Evolutionary conservation across 345 rosid species (phyloP).

Genomic region (Citrus unshiu): DNA sequence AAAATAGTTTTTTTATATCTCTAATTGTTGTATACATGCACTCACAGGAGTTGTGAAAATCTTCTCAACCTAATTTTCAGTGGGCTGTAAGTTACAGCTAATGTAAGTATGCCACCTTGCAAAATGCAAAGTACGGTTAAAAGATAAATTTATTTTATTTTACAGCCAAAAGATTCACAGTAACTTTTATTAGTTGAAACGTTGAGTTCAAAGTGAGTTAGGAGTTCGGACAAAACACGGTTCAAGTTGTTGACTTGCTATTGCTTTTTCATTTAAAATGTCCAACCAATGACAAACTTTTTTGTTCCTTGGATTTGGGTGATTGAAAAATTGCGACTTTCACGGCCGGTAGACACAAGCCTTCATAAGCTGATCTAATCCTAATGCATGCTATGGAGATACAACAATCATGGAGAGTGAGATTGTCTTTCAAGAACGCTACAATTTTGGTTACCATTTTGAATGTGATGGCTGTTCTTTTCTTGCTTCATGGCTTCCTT

Average conservation of each 20-base stretch:
- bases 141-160: no score
- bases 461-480: slow-evolving; percentile 49
- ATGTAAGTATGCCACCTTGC: no score
- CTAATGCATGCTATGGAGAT: slow-evolving; percentile 28
- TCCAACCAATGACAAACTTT: background rate
- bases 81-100: no score
- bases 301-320: background rate
- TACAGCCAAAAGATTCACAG: no score
- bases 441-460: slow-evolving; percentile 58
- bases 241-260: background rate
- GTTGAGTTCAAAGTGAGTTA: background rate
- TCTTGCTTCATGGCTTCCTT: slow-evolving; percentile 61
- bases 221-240: background rate
- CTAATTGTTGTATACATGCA: no score
- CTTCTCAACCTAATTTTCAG: no score
- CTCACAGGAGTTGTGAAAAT: no score
- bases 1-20: no score
- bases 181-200: background rate
- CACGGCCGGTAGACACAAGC: background rate
- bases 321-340: background rate
- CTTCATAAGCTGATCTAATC: background rate
- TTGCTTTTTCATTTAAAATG: background rate
- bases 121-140: no score
- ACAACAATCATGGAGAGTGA: slow-evolving; percentile 53
- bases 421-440: slow-evolving; percentile 75